phyloP scores from a whole-genome alignment of 306 rosid genomes.

The Coriaria nepalensis region DNA sequence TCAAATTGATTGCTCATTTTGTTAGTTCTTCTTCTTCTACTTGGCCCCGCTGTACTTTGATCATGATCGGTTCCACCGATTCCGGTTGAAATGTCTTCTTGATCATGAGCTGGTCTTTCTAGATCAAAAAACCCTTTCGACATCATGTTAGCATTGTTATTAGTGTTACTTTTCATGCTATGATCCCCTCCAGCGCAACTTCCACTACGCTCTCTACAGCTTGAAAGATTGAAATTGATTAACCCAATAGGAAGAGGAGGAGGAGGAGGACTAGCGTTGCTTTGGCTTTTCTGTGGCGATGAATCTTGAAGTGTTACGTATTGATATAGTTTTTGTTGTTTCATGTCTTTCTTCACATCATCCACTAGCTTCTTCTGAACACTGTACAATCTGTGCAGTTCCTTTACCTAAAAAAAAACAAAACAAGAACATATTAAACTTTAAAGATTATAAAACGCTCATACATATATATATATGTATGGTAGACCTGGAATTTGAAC shows the following conservation, averaged over 20 bases:
- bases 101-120: conserved; percentile 42
- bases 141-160: conserved; percentile 19
- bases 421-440: too few species aligned
- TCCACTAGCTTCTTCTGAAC: conserved; percentile 74
- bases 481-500: conserved; percentile 72
- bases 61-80: conserved; percentile 25
- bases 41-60: conserved; percentile 30
- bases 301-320: conserved; percentile 21
- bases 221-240: conserved; percentile 21
- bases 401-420: conserved; percentile 44
- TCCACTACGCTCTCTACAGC: conserved; percentile 58
- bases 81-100: conserved; percentile 32
- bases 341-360: conserved; percentile 35
- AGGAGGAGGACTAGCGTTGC: too few species aligned
- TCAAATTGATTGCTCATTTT: conserved; percentile 12
- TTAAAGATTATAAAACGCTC: too few species aligned
- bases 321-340: conserved; percentile 21
- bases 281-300: conserved; percentile 16
- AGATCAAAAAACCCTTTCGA: conserved; percentile 50
- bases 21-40: conserved; percentile 16
- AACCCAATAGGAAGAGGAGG: conserved; percentile 12
- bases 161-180: too few species aligned
- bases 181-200: conserved; percentile 40
- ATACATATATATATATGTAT: neutral
- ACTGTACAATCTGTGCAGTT: conserved; percentile 66